Percentiles rank a stretch among this genome's conserved stretches.
Evolutionary conservation across 805 yeast genomes (phyloP).

Genomic region (Teunomyces funiuensis): DNA sequence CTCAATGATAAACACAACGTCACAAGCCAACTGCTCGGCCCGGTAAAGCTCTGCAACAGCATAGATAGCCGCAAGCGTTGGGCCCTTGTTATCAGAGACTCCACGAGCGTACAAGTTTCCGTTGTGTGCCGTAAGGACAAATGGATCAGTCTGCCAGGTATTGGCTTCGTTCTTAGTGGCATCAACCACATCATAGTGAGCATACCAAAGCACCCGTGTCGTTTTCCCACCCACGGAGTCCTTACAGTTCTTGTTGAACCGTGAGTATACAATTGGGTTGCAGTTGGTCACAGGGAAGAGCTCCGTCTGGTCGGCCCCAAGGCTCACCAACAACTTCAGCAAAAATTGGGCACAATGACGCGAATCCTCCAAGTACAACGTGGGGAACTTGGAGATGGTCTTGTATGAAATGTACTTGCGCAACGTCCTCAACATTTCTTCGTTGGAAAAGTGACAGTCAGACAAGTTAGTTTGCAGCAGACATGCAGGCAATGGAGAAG

Average conservation of each 20-base stretch:
- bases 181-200: slow-evolving; percentile 93
- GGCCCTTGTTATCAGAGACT: slow-evolving; percentile 93
- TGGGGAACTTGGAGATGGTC: slow-evolving; percentile 76
- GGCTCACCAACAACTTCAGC: slow-evolving; percentile 54
- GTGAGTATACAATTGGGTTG: slow-evolving; percentile 83
- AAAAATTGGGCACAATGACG: slow-evolving; percentile 83
- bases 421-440: slow-evolving; percentile 62
- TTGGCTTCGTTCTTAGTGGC: slow-evolving; percentile 55
- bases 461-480: slow-evolving; percentile 3
- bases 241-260: slow-evolving; percentile 51
- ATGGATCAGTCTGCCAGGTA: slow-evolving; percentile 79
- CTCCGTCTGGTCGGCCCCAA: slow-evolving; percentile 70
- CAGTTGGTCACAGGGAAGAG: slow-evolving; percentile 73
- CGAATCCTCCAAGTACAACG: slow-evolving; percentile 70
- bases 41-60: slow-evolving; percentile 75
- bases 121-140: slow-evolving; percentile 66
- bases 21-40: slow-evolving; percentile 54
- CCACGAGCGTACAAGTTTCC: slow-evolving; percentile 93
- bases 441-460: slow-evolving; percentile 43
- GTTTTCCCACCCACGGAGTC: slow-evolving; percentile 8
- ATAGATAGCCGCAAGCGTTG: slow-evolving; percentile 79
- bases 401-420: slow-evolving; percentile 62
- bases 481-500: slow-evolving; percentile 10
- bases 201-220: slow-evolving; percentile 75
- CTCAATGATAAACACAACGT: slow-evolving; percentile 81